phyloP scores from a whole-genome alignment of 1,284 basidiomycete species.

The Irpex sp. region DNA sequence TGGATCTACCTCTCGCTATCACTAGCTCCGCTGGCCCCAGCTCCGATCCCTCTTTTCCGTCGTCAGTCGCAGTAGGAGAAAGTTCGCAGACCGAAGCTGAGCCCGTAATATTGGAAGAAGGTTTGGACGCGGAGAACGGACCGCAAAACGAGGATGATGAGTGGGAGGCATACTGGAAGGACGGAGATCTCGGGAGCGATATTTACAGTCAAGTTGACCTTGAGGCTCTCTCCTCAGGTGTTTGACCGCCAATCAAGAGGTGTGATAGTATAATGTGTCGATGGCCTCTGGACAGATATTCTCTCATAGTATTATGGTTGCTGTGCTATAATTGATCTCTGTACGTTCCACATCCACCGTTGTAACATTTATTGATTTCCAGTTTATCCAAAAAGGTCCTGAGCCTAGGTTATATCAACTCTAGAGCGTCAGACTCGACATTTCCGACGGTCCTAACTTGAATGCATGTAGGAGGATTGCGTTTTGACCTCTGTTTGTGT shows the following conservation, averaged over 20 bases:
- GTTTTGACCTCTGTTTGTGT: background rate
- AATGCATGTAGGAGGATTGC: background rate
- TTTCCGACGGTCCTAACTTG: background rate
- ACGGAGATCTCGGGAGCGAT: constrained; percentile 31
- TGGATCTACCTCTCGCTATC: constrained; percentile 1
- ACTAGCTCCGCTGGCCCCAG: background rate
- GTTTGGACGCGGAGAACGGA: constrained; percentile 7
- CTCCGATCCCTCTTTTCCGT: background rate
- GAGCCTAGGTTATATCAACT: too few species aligned
- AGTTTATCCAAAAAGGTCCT: too few species aligned
- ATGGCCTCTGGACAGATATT: background rate
- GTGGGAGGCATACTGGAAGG: constrained; percentile 43
- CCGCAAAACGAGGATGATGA: constrained; percentile 30
- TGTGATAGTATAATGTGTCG: background rate
- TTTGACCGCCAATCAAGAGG: background rate
- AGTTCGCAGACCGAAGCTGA: background rate
- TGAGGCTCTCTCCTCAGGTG: constrained; percentile 19
- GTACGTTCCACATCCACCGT: background rate
- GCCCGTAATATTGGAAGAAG: background rate
- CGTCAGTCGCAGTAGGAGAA: background rate
- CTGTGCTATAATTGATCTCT: background rate
- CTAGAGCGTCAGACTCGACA: too few species aligned
- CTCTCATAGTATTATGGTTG: background rate
- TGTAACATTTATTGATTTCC: background rate
- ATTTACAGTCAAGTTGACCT: constrained; percentile 31